Percentiles rank a stretch among this genome's conserved stretches.
Evolutionary conservation across 768 basidiomycete species (phyloP).

Genomic region (Rhodosporidiobolus odoratus): DNA sequence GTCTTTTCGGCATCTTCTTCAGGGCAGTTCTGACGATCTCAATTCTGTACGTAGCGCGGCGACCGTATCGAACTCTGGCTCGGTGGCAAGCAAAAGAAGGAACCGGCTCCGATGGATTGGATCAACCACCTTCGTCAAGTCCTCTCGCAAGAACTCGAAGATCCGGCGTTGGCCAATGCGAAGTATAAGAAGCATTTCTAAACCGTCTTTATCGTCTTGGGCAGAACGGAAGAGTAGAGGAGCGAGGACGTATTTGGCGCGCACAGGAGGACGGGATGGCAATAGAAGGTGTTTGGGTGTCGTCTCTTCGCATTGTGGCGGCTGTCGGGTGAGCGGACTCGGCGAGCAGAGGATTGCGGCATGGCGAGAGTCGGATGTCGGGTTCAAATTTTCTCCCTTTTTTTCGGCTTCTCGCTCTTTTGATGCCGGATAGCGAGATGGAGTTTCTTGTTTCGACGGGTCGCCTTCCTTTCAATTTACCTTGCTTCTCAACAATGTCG

Average conservation of each 20-base stretch:
- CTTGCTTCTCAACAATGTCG: too few relatives aligned
- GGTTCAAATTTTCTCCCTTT: too few relatives aligned
- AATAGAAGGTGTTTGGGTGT: too few relatives aligned
- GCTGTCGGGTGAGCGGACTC: too few relatives aligned
- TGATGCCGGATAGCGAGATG: too few relatives aligned
- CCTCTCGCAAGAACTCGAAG: constrained; percentile 24
- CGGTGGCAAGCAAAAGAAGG: constrained; percentile 26
- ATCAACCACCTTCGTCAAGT: constrained; percentile 30
- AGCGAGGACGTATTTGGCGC: not conserved
- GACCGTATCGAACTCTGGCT: constrained; percentile 38
- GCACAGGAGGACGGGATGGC: too few relatives aligned
- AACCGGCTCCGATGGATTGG: constrained; percentile 29
- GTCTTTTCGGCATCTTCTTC: not conserved
- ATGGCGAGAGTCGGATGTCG: too few relatives aligned
- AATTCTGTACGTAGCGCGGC: not conserved
- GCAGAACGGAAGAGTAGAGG: not conserved
- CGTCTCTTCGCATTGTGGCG: too few relatives aligned
- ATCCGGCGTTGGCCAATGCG: constrained; percentile 22
- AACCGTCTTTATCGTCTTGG: not conserved
- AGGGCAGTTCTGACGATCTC: not conserved
- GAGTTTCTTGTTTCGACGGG: too few relatives aligned
- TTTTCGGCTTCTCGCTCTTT: too few relatives aligned
- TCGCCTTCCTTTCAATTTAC: not conserved
- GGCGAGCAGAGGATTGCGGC: too few relatives aligned
- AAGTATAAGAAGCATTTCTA: constrained; percentile 37